These are phyloP conservation scores for Saccharomyces hybrid DNA, from an alignment of 1,139 yeast species.

Conservation along the genomic window DNA sequence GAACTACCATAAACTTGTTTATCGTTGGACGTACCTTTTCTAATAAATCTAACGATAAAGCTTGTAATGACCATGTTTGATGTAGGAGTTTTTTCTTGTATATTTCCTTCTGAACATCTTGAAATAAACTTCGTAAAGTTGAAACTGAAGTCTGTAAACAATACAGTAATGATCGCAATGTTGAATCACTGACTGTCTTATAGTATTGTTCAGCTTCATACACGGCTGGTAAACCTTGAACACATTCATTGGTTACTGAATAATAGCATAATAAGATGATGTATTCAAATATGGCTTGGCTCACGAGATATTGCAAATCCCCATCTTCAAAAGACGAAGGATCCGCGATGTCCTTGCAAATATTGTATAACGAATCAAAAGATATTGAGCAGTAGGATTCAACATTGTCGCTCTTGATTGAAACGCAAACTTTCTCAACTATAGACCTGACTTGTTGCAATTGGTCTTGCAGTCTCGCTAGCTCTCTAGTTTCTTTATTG, in stretches of 20 bases:
- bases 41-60: conserved; percentile 5
- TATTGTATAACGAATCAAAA: conserved; percentile 2
- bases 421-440: conserved; percentile 5
- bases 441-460: conserved; percentile 8
- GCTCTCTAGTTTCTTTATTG: conserved; percentile 1
- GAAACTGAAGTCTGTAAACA: conserved; percentile 33
- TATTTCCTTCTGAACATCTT: conserved; percentile 18
- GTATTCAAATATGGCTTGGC: conserved; percentile 10
- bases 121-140: conserved; percentile 12
- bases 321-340: not conserved
- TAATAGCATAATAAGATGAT: conserved; percentile 19
- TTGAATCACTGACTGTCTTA: conserved; percentile 21
- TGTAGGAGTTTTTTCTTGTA: not conserved
- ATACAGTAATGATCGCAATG: conserved; percentile 27
- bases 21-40: conserved; percentile 10
- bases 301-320: conserved; percentile 5
- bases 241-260: conserved; percentile 12
- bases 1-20: conserved; percentile 13
- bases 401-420: not conserved
- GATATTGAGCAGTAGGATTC: conserved; percentile 1
- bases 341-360: conserved; percentile 4
- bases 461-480: conserved; percentile 5
- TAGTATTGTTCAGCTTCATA: conserved; percentile 19
- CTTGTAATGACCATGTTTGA: not conserved
- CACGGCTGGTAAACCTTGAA: conserved; percentile 13